A percentile compares a stretch with the other conserved stretches of the same genome.
These are phyloP conservation scores for Stachybotrys echinatus DNA, from an alignment of 2,329 filamentous ascomycete species.

Conservation along the genomic window DNA sequence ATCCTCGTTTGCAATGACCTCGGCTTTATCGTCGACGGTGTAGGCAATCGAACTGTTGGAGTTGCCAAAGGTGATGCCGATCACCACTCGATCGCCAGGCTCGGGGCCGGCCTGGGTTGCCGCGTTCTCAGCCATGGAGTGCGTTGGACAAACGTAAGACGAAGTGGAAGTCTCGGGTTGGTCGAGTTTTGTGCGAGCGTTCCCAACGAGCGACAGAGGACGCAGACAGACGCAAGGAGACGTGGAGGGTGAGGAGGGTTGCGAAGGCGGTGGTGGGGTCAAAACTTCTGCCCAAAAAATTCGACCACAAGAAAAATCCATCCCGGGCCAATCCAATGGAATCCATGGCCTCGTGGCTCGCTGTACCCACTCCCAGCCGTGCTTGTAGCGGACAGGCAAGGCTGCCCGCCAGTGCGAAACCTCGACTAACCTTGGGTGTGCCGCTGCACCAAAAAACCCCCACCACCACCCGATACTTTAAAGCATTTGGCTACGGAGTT, in stretches of 20 bases:
- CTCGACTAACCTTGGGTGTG: neutral
- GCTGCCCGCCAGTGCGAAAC: too few species aligned
- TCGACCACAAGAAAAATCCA: neutral
- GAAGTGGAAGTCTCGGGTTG: slow-evolving; percentile 2
- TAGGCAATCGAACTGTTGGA: slow-evolving; percentile 96
- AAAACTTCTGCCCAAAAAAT: slow-evolving; percentile 1
- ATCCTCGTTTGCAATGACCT: slow-evolving; percentile 98
- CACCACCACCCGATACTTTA: neutral
- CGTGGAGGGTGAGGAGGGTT: neutral
- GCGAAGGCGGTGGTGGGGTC: slow-evolving; percentile 2
- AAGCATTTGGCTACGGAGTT: too few species aligned
- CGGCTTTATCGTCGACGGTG: slow-evolving; percentile 87
- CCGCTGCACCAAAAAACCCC: neutral
- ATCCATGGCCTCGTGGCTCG: neutral
- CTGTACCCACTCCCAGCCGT: neutral
- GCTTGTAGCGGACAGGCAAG: neutral
- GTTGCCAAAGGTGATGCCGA: slow-evolving; percentile 97
- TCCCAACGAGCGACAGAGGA: slow-evolving; percentile 1
- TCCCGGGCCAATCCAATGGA: neutral
- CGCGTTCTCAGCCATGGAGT: slow-evolving; percentile 41
- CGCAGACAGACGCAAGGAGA: slow-evolving; percentile 2
- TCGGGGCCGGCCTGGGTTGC: slow-evolving; percentile 37
- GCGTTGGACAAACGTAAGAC: slow-evolving; percentile 1
- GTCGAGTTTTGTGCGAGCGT: neutral
- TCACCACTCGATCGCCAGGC: slow-evolving; percentile 63